These are phyloP conservation scores for Pythium sp. DNA, from an alignment of 352 stramenopile species.

Conservation along the genomic window DNA sequence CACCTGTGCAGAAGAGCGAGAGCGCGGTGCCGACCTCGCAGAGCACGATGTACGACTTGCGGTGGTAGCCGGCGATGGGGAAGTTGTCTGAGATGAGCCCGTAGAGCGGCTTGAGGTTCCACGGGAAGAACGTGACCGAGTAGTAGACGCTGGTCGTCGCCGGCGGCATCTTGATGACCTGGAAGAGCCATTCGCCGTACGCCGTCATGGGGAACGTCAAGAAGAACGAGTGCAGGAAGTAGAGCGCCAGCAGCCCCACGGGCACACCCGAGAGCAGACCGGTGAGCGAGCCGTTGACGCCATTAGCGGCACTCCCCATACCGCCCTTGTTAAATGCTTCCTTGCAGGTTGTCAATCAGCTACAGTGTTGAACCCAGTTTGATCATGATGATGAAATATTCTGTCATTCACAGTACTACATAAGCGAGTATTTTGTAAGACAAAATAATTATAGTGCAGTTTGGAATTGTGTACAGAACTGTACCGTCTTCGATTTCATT, in stretches of 20 bases:
- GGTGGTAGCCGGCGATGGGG: conserved; percentile 68
- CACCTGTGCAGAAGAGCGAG: conserved; percentile 55
- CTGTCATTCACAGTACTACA: conserved; percentile 1
- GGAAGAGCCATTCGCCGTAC: conserved; percentile 75
- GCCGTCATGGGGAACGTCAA: conserved; percentile 77
- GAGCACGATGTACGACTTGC: conserved; percentile 81
- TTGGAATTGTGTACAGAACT: background rate
- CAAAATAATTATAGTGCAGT: background rate
- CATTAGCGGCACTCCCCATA: background rate
- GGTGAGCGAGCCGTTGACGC: background rate
- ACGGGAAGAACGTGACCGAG: conserved; percentile 79
- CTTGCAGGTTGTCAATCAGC: background rate
- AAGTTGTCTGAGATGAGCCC: conserved; percentile 73
- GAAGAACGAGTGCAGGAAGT: conserved; percentile 78
- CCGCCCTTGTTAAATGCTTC: background rate
- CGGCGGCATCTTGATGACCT: conserved; percentile 73
- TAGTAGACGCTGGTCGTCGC: conserved; percentile 81
- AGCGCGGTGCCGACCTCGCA: conserved; percentile 58
- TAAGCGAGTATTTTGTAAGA: background rate
- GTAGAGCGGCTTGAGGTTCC: conserved; percentile 86
- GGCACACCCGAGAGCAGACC: conserved; percentile 30
- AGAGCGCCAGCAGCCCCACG: conserved; percentile 59
- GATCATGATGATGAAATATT: background rate
- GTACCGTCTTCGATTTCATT: conserved; percentile 6
- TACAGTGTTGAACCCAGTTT: conserved; percentile 10